A percentile compares a stretch with the other conserved stretches of the same genome.
These are phyloP conservation scores for Blastocystis sp. DNA, from an alignment of 352 stramenopile species.

Conservation along the genomic window DNA sequence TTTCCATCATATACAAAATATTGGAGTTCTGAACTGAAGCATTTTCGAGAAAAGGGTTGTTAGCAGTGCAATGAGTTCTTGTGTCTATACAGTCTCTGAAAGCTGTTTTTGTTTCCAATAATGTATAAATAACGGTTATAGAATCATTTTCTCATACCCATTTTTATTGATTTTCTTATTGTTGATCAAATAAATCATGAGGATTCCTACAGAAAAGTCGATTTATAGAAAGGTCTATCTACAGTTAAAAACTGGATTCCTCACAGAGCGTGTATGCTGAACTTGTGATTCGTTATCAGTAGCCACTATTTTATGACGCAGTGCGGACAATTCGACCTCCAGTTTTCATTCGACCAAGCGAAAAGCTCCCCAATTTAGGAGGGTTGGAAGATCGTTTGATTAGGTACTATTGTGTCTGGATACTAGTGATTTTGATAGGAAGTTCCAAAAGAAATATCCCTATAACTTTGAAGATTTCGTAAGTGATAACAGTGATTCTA, in stretches of 20 bases:
- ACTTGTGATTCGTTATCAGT: neutral
- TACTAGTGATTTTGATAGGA: neutral
- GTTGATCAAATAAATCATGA: neutral
- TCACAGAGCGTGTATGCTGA: slow-evolving; percentile 19
- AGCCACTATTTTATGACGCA: slow-evolving; percentile 54
- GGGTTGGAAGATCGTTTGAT: slow-evolving; percentile 52
- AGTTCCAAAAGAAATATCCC: slow-evolving; percentile 55
- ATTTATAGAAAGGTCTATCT: slow-evolving; percentile 60
- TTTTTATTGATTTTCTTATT: neutral
- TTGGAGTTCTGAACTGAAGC: too few species aligned
- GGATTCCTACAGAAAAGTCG: slow-evolving; percentile 51
- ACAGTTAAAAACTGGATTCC: slow-evolving; percentile 43
- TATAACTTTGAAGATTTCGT: slow-evolving; percentile 60
- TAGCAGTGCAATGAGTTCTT: too few species aligned
- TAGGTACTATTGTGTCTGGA: neutral
- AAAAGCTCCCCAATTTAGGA: slow-evolving; percentile 33
- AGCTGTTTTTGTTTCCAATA: too few species aligned
- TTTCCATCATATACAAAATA: too few species aligned
- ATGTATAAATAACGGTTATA: too few species aligned
- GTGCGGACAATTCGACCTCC: slow-evolving; percentile 17
- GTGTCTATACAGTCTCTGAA: too few species aligned
- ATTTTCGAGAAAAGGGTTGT: too few species aligned
- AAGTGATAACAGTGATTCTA: slow-evolving; percentile 25
- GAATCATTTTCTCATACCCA: neutral
- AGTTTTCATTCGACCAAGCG: neutral